Conservation (phyloP, 805 yeast genomes). For the Zygosaccharomyces lentus region DNA sequence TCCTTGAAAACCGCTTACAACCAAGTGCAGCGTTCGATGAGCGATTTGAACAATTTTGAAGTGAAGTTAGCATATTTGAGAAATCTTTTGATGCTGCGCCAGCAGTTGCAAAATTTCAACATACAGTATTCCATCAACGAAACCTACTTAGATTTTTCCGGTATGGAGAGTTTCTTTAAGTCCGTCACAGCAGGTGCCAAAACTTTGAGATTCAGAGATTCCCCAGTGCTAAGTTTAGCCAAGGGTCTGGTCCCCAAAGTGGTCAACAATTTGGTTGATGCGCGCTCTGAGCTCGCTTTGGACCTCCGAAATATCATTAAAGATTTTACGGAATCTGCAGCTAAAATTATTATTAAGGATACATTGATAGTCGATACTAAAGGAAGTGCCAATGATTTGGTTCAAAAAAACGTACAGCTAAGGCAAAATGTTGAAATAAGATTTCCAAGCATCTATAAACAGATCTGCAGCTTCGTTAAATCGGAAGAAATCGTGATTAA, state of each 20-base stretch:
- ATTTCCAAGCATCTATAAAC: conserved; percentile 52
- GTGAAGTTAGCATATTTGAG: conserved; percentile 64
- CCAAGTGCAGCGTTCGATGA: conserved; percentile 38
- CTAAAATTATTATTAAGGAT: conserved; percentile 46
- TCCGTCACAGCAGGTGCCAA: conserved; percentile 32
- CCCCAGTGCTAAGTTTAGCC: conserved; percentile 45
- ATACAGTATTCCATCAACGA: conserved; percentile 72
- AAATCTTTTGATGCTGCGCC: conserved; percentile 65
- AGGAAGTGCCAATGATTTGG: conserved; percentile 23
- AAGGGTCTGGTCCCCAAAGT: conserved; percentile 73
- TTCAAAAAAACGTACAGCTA: conserved; percentile 37
- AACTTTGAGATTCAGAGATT: conserved; percentile 8
- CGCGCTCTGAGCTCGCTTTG: conserved; percentile 62
- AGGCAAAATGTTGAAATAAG: conserved; percentile 48
- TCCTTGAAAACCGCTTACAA: conserved; percentile 55
- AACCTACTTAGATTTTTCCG: conserved; percentile 75
- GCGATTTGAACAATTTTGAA: conserved; percentile 47
- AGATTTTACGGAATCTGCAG: conserved; percentile 58
- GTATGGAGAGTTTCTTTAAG: conserved; percentile 52
- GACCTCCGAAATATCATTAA: conserved; percentile 70
- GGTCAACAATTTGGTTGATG: conserved; percentile 78
- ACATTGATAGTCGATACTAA: conserved; percentile 31
- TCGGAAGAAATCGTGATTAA: conserved; percentile 50
- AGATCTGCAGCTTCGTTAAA: conserved; percentile 50
- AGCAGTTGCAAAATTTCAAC: conserved; percentile 71